These are phyloP conservation scores for Aspergillus floridensis DNA, from an alignment of 2,329 filamentous ascomycete genomes.

Conservation along the genomic window DNA sequence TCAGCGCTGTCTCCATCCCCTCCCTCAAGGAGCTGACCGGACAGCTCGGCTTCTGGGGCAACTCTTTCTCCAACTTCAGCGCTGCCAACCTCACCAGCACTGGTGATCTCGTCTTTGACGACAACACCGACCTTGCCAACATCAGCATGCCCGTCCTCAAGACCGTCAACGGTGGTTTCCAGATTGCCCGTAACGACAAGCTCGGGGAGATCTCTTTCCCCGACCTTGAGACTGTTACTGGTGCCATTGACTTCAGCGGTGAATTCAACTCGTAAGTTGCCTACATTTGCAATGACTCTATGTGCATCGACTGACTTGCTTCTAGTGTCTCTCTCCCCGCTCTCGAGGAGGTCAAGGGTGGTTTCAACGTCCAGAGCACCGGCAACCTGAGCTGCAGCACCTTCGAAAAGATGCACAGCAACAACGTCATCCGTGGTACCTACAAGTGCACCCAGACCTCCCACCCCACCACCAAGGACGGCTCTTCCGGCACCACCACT, in stretches of 20 bases:
- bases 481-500: conserved; percentile 31
- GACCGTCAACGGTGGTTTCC: conserved; percentile 72
- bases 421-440: conserved; percentile 47
- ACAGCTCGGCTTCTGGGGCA: conserved; percentile 80
- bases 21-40: conserved; percentile 70
- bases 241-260: conserved; percentile 81
- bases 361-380: conserved; percentile 67
- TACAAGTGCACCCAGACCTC: conserved; percentile 43
- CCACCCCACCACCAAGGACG: conserved; percentile 38
- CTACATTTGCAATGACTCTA: conserved; percentile 4
- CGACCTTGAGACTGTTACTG: conserved; percentile 65
- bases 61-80: conserved; percentile 51
- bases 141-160: conserved; percentile 69
- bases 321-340: conserved; percentile 67
- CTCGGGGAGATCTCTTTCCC: conserved; percentile 67
- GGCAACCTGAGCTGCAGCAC: conserved; percentile 59
- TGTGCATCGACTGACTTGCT: conserved; percentile 28
- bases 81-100: conserved; percentile 48
- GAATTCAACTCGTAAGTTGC: conserved; percentile 74
- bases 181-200: conserved; percentile 85
- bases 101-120: conserved; percentile 56
- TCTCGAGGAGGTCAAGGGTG: conserved; percentile 67
- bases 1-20: conserved; percentile 70
- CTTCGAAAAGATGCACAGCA: conserved; percentile 49
- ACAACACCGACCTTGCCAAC: conserved; percentile 63